Conservation (phyloP, 2,329 filamentous ascomycete genomes). For the Mycocentrospora acerina region DNA sequence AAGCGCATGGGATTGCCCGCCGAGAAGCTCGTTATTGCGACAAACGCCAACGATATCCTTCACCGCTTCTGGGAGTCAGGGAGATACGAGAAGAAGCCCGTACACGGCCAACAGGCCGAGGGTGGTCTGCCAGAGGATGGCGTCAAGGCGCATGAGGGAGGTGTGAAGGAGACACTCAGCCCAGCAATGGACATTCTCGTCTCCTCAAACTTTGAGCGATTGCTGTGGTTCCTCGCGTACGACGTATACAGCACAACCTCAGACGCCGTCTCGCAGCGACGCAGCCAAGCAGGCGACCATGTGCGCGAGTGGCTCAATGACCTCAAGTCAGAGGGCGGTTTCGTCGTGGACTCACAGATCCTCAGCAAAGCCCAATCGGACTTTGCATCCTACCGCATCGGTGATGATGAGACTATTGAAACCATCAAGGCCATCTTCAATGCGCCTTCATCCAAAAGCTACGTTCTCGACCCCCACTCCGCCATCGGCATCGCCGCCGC, state of each 20-base stretch:
- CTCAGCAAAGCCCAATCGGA: conserved; percentile 68
- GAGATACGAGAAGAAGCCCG: conserved; percentile 81
- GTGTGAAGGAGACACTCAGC: conserved; percentile 86
- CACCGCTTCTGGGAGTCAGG: conserved; percentile 93
- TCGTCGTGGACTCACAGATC: conserved; percentile 75
- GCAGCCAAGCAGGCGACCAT: conserved; percentile 65
- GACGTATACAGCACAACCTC: conserved; percentile 43
- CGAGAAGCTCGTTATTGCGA: conserved; percentile 87
- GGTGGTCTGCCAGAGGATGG: conserved; percentile 59
- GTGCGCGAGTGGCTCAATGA: conserved; percentile 77
- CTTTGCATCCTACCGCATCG: conserved; percentile 77
- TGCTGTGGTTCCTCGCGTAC: conserved; percentile 90
- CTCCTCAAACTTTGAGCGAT: conserved; percentile 92
- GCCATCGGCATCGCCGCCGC: conserved; percentile 83
- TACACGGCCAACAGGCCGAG: conserved; percentile 58
- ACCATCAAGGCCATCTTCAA: conserved; percentile 52
- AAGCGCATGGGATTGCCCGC: conserved; percentile 84
- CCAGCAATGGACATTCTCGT: conserved; percentile 98
- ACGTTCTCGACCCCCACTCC: conserved; percentile 90
- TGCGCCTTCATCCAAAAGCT: conserved; percentile 53
- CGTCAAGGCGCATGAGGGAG: conserved; percentile 64
- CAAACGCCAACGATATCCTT: conserved; percentile 97
- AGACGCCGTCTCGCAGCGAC: conserved; percentile 44
- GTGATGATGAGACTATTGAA: conserved; percentile 53
- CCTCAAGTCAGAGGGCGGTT: conserved; percentile 79